Conservation (phyloP, 2,329 filamentous ascomycete species). For the Pseudogymnoascus sp. region DNA sequence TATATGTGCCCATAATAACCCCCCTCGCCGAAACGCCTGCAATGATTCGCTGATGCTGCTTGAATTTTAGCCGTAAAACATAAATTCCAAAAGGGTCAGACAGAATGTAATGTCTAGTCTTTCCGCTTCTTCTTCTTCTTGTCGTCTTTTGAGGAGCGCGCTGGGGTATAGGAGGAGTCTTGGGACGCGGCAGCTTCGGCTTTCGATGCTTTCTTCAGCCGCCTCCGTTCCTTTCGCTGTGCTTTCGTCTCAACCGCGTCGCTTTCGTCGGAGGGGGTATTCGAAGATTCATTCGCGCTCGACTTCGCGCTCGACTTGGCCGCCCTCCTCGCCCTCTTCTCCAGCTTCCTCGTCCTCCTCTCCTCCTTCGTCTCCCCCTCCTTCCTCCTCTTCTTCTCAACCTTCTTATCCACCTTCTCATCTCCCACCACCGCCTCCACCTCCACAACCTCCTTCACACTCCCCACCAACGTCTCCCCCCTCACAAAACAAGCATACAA, state of each 20-base stretch:
- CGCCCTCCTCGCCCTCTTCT: constrained; percentile 25
- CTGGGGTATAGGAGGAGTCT: not conserved
- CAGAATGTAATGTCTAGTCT: constrained; percentile 11
- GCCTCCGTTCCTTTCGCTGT: constrained; percentile 31
- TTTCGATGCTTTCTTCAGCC: constrained; percentile 25
- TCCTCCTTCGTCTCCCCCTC: constrained; percentile 24
- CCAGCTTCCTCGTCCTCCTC: constrained; percentile 26
- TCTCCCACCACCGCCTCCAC: not conserved
- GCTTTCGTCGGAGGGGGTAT: not conserved
- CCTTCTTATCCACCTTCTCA: constrained; percentile 15
- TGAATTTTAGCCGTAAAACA: not conserved
- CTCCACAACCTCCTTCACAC: constrained; percentile 11
- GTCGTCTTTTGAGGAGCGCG: constrained; percentile 14
- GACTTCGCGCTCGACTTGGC: constrained; percentile 31
- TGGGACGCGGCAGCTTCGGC: constrained; percentile 10
- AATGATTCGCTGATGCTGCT: constrained; percentile 8
- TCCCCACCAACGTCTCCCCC: constrained; percentile 69
- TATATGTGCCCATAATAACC: not conserved
- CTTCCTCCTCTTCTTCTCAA: constrained; percentile 16
- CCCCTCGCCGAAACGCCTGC: constrained; percentile 7
- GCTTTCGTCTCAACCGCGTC: constrained; percentile 24
- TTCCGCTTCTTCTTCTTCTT: constrained; percentile 26
- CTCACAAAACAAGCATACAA: constrained; percentile 80
- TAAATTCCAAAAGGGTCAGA: not conserved
- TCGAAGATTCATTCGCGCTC: constrained; percentile 15